Percentiles rank a stretch among this genome's conserved stretches.
Conservation (phyloP, 257 asterid genomes). For the Thymus quinquecostatus region DNA sequence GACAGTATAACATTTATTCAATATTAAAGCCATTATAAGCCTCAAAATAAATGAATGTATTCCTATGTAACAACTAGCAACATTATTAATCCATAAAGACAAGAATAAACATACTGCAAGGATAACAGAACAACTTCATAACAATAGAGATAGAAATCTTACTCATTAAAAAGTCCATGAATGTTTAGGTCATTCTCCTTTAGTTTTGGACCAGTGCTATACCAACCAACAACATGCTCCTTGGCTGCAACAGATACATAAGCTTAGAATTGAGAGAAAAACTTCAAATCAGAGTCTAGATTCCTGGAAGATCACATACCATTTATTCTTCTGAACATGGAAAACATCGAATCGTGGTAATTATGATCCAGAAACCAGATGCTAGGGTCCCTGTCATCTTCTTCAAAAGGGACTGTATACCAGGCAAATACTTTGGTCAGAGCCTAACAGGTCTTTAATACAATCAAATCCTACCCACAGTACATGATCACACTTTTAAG, state of each 20-base stretch:
- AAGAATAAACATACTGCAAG: background rate
- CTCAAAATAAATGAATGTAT: background rate
- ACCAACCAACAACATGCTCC: slow-evolving; percentile 99
- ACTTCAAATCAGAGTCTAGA: slow-evolving; percentile 15
- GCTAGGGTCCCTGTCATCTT: slow-evolving; percentile 91
- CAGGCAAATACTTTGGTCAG: slow-evolving; percentile 30
- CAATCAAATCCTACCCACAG: background rate
- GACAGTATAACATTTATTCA: slow-evolving; percentile 4
- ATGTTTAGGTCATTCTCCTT: slow-evolving; percentile 80
- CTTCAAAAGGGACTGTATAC: slow-evolving; percentile 92
- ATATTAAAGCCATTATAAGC: background rate
- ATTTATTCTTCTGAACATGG: slow-evolving; percentile 90
- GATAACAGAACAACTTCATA: background rate
- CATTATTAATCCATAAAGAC: slow-evolving; percentile 4
- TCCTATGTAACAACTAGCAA: background rate
- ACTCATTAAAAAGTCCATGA: slow-evolving; percentile 83
- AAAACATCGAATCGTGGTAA: slow-evolving; percentile 93
- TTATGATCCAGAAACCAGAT: slow-evolving; percentile 98
- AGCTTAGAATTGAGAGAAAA: slow-evolving; percentile 9
- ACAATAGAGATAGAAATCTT: slow-evolving; percentile 38
- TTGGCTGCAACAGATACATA: slow-evolving; percentile 59
- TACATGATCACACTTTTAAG: background rate
- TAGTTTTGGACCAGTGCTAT: slow-evolving; percentile 95
- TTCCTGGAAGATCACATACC: slow-evolving; percentile 47
- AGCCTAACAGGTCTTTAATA: background rate